Evolutionary conservation across 2,329 filamentous ascomycete genomes (phyloP).

Genomic region (Monosporascus sp.): DNA sequence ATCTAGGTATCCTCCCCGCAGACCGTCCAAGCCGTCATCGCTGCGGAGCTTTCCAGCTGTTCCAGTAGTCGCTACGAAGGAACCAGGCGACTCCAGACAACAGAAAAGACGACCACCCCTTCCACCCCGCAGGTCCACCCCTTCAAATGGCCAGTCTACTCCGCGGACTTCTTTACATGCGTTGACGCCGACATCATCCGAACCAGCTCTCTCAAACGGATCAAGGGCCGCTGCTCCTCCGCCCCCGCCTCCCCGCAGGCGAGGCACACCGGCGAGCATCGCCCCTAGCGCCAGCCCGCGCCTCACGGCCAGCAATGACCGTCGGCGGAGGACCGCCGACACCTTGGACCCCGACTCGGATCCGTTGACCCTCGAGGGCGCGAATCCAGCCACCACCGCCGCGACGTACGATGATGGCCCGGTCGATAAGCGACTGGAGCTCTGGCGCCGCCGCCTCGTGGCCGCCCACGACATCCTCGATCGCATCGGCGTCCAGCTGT

Average conservation of each 20-base stretch:
- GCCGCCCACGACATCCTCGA: slow-evolving; percentile 58
- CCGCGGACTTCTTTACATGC: slow-evolving; percentile 27
- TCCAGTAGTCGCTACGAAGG: slow-evolving; percentile 10
- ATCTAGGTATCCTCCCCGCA: slow-evolving; percentile 39
- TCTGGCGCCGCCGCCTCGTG: slow-evolving; percentile 66
- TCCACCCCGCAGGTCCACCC: slow-evolving; percentile 29
- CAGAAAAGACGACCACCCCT: slow-evolving; percentile 25
- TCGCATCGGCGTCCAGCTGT: slow-evolving; percentile 60
- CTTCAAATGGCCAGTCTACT: slow-evolving; percentile 11
- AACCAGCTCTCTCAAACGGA: slow-evolving; percentile 4
- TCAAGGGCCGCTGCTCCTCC: slow-evolving; percentile 26
- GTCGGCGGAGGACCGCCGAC: slow-evolving; percentile 30
- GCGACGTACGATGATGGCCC: slow-evolving; percentile 35
- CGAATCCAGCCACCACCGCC: slow-evolving; percentile 6
- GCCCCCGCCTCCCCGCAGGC: slow-evolving; percentile 43
- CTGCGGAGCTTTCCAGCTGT: slow-evolving; percentile 38
- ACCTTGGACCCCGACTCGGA: slow-evolving; percentile 36
- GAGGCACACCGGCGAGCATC: slow-evolving; percentile 33
- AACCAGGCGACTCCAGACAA: slow-evolving; percentile 1
- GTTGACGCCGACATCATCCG: slow-evolving; percentile 28
- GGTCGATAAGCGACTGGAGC: slow-evolving; percentile 56
- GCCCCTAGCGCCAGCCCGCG: slow-evolving; percentile 27
- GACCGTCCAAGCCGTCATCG: slow-evolving; percentile 53
- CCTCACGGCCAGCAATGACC: slow-evolving; percentile 10
- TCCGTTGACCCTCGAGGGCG: slow-evolving; percentile 27